Evolutionary conservation across 2,329 filamentous ascomycete species (phyloP).

Genomic region (Colletotrichum magnum): DNA sequence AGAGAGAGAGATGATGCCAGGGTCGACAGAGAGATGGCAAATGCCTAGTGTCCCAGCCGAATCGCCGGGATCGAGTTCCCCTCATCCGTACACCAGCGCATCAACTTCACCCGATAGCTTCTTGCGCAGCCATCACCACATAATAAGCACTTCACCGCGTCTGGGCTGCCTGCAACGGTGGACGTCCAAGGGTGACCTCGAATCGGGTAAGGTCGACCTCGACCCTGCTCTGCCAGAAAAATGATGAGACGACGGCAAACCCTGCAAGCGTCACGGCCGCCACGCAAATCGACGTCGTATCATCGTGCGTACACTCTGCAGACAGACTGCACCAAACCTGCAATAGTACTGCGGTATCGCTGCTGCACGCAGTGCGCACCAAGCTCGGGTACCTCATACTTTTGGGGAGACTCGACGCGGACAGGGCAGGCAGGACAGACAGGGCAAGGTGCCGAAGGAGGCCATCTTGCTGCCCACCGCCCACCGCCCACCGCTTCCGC

Average conservation of each 20-base stretch:
- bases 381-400: conserved; percentile 20
- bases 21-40: too few species aligned
- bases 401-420: background rate
- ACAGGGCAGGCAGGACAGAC: background rate
- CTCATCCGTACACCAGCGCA: background rate
- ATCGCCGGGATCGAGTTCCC: background rate
- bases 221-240: conserved; percentile 25
- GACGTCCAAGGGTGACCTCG: conserved; percentile 16
- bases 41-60: too few species aligned
- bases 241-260: conserved; percentile 34
- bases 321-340: background rate
- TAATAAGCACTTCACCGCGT: background rate
- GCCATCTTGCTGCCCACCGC: conserved; percentile 29
- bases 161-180: conserved; percentile 16
- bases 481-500: conserved; percentile 22
- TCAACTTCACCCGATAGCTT: too few species aligned
- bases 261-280: conserved; percentile 37
- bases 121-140: background rate
- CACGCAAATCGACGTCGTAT: conserved; percentile 32
- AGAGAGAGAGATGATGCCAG: too few species aligned
- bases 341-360: conserved; percentile 4
- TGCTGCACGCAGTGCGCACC: conserved; percentile 6
- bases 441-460: conserved; percentile 20
- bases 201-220: conserved; percentile 22
- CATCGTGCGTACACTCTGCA: conserved; percentile 2